Base-by-base conservation (phyloP, 306 rosid species). In the Vigna angularis region DNA sequence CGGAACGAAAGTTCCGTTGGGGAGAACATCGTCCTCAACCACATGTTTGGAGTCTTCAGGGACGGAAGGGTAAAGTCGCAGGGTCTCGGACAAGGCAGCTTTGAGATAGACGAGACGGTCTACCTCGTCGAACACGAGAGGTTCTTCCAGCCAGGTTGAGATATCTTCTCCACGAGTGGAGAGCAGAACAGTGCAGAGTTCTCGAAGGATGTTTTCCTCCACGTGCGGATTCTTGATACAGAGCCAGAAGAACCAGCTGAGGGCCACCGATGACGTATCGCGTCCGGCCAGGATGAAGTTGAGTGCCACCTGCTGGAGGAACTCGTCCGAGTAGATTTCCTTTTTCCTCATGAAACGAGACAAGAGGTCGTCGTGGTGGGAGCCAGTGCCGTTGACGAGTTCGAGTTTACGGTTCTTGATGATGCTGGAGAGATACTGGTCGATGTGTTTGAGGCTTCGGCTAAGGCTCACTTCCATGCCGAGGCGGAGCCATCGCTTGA, bases 231-330 rank as follows among this genome's bases (percentile, higher is more conserved):
- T 83, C 26, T 74, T 51, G 7, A 9, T 92, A 48, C 95, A 88
- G 65, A 94, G 44, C 88, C 89, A 92, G 68, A 94, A 92, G 82
- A 94, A 94, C 98, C 98, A 94, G 67, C 97, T 94, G 0, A 94
- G 76, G 0, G 98, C 98, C 0, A 90, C 95, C 0, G 98, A 94
- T 75, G 98, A 94, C 9, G 98, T 94, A 92, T 94, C 97, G 0
- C 98, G 90, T 65, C 98, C 98, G 28, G 98, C 98, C 7, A 94
- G 89, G 85, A 94, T 94, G 90, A 94, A 94, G 49, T 94, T 94
- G 30, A 94, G 95, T 0, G 91, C 92, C 86, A 94, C 98, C 26
- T 90, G 87, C 71, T 91, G 95, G 17, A 94, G 95, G 32, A 92
- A 94, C 48, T 75, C 47, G 42, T 92, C 86, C 0, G 98, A 74